Base-by-base conservation (phyloP, 2,329 filamentous ascomycete genomes). In the Dactylellina sp. region DNA sequence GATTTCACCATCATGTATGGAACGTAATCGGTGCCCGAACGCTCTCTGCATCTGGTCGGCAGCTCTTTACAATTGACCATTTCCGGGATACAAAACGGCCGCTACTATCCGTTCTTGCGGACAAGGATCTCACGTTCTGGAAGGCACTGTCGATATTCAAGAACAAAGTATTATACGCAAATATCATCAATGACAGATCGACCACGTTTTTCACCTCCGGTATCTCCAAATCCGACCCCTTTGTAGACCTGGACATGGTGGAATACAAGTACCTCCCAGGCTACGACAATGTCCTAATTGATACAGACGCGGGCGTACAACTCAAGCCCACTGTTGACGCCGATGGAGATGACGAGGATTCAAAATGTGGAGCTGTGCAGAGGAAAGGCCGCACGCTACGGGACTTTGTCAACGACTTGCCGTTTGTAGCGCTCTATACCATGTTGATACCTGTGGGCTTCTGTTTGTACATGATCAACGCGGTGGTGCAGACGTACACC, bases 11-110 rank as follows among this genome's bases (percentile, higher is more conserved):
- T 79, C 86, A 85, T 79, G 82, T 90, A 66, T 97, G 84, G 88
- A 98, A 98, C 79, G 86, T 90, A n/a, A 81, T 98, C 2, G 94
- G 92, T 47, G 89, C 92, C 0, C 86, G 90, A 64, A 92, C 90
- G 0, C 82, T 98, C 3, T 96, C 91, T 66, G 89, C 87, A 79
- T 96, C 92, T 0, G 94, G 94, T 3, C 86, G 89, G 55, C 94
- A 98, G 80, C 84, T 98, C 7, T 98, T 97, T 80, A 88, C 88
- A 64, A 90, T 95, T 71, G 94, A 98, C 82, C 84, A 86, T 3
- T 97, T 97, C 81, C 88, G 93, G 70, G 88, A 91, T 75, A 96
- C 92, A 0, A 89, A 87, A n/a, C 86, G 89, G 42, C 92, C 93
- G 0, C 84, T 98, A 7, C 85, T 98, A 18, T 86, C 90, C 53